Base-by-base conservation (phyloP, 2,329 filamentous ascomycete species). In the Arthrobotrys sphaeroides region DNA sequence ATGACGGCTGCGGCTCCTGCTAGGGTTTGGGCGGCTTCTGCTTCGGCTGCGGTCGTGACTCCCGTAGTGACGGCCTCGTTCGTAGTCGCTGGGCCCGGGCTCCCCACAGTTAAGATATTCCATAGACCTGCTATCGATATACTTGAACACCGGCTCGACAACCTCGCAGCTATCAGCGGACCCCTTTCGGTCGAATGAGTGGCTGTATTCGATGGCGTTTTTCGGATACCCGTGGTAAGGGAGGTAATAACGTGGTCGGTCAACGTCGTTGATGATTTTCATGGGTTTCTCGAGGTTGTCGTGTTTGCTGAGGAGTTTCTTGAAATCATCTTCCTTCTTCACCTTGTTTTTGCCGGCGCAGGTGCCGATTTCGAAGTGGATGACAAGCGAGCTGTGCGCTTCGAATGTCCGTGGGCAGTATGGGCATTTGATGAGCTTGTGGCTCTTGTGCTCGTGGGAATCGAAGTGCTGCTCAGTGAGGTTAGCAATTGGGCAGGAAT, bases 391-490 rank as follows among this genome's bases (percentile, higher is more conserved):
- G 47, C 73, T 76, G 47, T 76, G 73, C 1, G 73, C 66, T 16
- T 76, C 65, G 36, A 69, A 76, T 5, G 73, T 76, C 12, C 73
- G 73, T 10, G 73, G 59, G 59, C 73, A 76, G 73, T 33, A 76
- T 5, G 73, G 73, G 18, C 73, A 76, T 26, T 61, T 70, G 31
- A 76, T 76, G 24, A 74, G 45, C 40, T 74, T 74, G 28, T 74
- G 70, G 57, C 55, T 68, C 40, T 68, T 74, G 47, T 74, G 70
- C 24, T 74, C 70, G 20, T 62, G 45, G 10, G 70, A 68, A 28
- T 74, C 70, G 12, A 74, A 74, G 38, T 74, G 70, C 70, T 74
- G 40, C 5, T 22, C 22, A 2, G n/a, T 2, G 12, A 28, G 4
- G 53, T 73, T 60, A 65, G 42, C 28, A 10, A 16, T 12, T 24